Evolutionary conservation across 1,284 basidiomycete species (phyloP), one percentile per base, ranked within the genome.

Genomic region (Tetrapyrgos nigripes): DNA sequence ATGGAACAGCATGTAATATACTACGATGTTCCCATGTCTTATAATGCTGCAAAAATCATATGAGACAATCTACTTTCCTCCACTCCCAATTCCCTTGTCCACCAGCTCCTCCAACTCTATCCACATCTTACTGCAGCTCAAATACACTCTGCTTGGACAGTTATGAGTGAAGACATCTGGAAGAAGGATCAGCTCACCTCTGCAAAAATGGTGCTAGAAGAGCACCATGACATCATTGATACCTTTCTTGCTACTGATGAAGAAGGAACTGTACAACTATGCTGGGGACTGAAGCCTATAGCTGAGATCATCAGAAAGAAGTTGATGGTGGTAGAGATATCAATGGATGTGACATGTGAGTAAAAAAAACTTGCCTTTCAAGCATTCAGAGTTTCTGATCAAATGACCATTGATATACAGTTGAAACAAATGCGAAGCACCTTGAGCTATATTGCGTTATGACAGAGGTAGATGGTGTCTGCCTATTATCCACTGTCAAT

Each of bases 321-420:
- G 48, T n/a, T 28, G 8, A 14, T 33, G 8, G 49, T 66, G 5
- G 55, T 66, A 10, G 66, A 68, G 43, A 60, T 68, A 26, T 60
- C 45, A 17, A 26, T 68, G 83, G 92, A 73, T 93, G 91, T 2
- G 76, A 72, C 86, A 93, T 89, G 66, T 83, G 87, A 17, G 88
- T 90, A 26, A 14, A 14, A 13, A 26, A 14, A 11, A 31, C 26
- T 35, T 31, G 24, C 27, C 29, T 14, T 21, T 0, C 1, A 33
- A 13, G 24, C 21, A 44, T 43, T n/a, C n/a, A n/a, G n/a, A n/a
- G n/a, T n/a, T n/a, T n/a, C n/a, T n/a, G n/a, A n/a, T n/a, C n/a
- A n/a, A n/a, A n/a, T 4, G 68, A 74, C 58, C 62, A 75, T 0
- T 75, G 73, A 47, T n/a, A n/a, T 14, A 33, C 14, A 69, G 67